phyloP scores from a whole-genome alignment of 495 filamentous ascomycete species.

The Evernia prunastri region DNA sequence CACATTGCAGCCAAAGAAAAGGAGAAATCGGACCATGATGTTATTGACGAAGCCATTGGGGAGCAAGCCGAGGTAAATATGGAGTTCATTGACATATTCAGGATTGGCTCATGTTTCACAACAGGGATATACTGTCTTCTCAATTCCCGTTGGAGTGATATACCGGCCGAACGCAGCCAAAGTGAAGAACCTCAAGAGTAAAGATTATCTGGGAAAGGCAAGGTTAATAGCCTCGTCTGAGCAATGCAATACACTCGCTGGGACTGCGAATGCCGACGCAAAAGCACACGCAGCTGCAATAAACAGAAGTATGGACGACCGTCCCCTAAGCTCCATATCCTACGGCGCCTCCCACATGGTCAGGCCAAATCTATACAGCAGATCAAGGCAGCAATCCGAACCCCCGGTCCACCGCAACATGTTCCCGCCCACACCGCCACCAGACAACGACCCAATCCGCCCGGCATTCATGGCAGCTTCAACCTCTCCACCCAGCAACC shows the following conservation, averaged over 20 bases:
- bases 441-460: slow-evolving; percentile 60
- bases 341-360: slow-evolving; percentile 89
- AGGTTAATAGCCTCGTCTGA: slow-evolving; percentile 90
- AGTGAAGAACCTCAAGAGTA: slow-evolving; percentile 93
- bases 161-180: slow-evolving; percentile 97
- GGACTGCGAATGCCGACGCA: slow-evolving; percentile 67
- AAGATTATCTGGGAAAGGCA: slow-evolving; percentile 94
- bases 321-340: slow-evolving; percentile 71
- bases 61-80: slow-evolving; percentile 80
- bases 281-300: slow-evolving; percentile 38
- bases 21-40: slow-evolving; percentile 87
- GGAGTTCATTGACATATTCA: not conserved
- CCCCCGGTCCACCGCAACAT: slow-evolving; percentile 79
- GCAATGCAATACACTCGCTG: slow-evolving; percentile 64
- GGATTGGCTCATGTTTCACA: slow-evolving; percentile 34
- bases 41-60: slow-evolving; percentile 92
- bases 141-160: slow-evolving; percentile 89
- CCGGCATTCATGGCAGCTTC: slow-evolving; percentile 24
- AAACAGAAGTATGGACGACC: slow-evolving; percentile 56
- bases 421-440: slow-evolving; percentile 94
- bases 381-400: slow-evolving; percentile 74
- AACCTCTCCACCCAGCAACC: slow-evolving; percentile 27
- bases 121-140: slow-evolving; percentile 98
- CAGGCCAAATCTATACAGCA: slow-evolving; percentile 67
- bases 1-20: slow-evolving; percentile 93